Evolutionary conservation across 192 early-diverging fungal genomes (phyloP).

Genomic region (Rhizoclosmatium globosum): DNA sequence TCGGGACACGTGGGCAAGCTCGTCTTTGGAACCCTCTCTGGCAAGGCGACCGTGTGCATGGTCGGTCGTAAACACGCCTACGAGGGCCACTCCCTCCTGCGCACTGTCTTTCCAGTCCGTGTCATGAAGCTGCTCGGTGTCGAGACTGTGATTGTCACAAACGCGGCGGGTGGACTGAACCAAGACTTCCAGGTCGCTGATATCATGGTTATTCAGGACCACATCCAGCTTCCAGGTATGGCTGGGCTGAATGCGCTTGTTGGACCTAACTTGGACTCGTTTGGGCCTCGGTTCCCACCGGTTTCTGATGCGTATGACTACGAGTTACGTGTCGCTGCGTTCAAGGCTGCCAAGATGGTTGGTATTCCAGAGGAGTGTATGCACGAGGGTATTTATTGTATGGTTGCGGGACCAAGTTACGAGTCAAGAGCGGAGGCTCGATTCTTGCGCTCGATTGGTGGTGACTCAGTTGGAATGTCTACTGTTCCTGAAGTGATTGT

Average conservation of each 20-base stretch:
- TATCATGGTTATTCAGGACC: conserved; percentile 81
- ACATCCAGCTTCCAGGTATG: conserved; percentile 50
- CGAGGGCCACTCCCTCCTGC: conserved; percentile 81
- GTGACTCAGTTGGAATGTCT: conserved; percentile 87
- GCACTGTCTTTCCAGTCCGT: conserved; percentile 87
- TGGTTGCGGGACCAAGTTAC: conserved; percentile 85
- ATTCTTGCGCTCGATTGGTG: conserved; percentile 72
- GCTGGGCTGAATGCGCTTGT: conserved; percentile 73
- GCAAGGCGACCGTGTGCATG: conserved; percentile 79
- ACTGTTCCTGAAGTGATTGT: conserved; percentile 89
- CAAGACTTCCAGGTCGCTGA: conserved; percentile 81
- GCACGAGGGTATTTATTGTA: conserved; percentile 82
- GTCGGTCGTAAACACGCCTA: conserved; percentile 92
- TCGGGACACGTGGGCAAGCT: conserved; percentile 81
- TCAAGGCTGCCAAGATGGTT: conserved; percentile 62
- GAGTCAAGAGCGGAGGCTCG: conserved; percentile 87
- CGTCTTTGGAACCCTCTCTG: conserved; percentile 83
- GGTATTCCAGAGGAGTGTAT: conserved; percentile 59
- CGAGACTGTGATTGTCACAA: conserved; percentile 81
- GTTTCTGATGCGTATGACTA: conserved; percentile 86
- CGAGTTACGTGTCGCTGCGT: conserved; percentile 74
- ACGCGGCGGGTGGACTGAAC: conserved; percentile 87
- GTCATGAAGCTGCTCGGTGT: conserved; percentile 85
- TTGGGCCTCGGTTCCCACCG: conserved; percentile 90
- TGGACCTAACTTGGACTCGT: conserved; percentile 80